Conservation (phyloP, 2,329 filamentous ascomycete species). For the Dryadomyces quercus-mongolicae region DNA sequence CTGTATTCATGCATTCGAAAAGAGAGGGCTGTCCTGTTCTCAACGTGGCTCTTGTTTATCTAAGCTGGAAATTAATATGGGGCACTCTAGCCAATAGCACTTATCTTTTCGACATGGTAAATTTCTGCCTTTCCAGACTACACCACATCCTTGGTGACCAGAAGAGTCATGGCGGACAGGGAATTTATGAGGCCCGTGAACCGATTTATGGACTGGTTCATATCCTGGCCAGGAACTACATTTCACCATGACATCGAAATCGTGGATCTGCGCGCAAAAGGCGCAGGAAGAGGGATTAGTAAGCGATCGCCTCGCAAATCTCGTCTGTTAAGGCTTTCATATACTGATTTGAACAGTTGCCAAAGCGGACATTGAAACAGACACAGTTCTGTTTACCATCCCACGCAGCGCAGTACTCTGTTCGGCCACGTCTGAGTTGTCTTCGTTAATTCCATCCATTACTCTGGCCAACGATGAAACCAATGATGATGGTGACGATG, state of each 20-base stretch:
- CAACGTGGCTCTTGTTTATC: not conserved
- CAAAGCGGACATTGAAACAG: constrained; percentile 53
- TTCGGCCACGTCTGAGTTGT: constrained; percentile 58
- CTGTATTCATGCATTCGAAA: no score
- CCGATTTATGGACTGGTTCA: constrained; percentile 43
- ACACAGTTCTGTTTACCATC: constrained; percentile 71
- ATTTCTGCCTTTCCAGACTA: not conserved
- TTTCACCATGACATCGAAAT: constrained; percentile 42
- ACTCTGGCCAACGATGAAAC: constrained; percentile 26
- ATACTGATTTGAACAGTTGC: constrained; percentile 43
- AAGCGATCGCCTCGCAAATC: not conserved
- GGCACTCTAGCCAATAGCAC: no score
- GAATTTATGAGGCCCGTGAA: constrained; percentile 31
- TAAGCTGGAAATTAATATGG: no score
- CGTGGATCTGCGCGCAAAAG: constrained; percentile 34
- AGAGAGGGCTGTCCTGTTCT: not conserved
- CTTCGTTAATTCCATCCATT: constrained; percentile 40
- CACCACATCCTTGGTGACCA: not conserved
- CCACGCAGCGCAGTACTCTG: constrained; percentile 61
- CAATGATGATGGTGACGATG: constrained; percentile 23
- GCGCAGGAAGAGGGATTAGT: constrained; percentile 45
- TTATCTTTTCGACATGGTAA: not conserved
- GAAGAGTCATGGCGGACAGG: not conserved
- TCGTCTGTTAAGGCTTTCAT: not conserved
- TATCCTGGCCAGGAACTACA: constrained; percentile 33